Conservation (phyloP, 2,329 filamentous ascomycete genomes). For the Penicillium sp. region DNA sequence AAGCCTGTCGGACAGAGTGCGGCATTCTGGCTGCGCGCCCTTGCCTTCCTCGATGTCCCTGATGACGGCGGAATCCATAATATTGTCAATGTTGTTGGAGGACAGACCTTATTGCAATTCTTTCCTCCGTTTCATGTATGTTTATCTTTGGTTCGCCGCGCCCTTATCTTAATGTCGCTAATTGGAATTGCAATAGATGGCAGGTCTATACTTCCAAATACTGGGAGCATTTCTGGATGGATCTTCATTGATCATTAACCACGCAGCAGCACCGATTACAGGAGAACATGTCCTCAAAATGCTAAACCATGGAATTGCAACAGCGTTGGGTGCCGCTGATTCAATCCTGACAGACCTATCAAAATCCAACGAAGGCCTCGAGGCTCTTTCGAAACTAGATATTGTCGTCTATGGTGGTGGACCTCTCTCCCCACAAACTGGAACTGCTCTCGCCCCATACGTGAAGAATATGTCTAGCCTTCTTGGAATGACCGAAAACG, state of each 20-base stretch:
- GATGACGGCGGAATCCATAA: constrained; percentile 2
- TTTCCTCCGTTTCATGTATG: constrained; percentile 11
- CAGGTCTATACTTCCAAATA: constrained; percentile 1
- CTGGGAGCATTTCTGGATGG: background rate
- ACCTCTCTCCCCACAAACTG: constrained; percentile 9
- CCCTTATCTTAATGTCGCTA: background rate
- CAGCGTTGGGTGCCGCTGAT: constrained; percentile 1
- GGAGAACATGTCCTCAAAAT: constrained; percentile 9
- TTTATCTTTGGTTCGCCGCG: background rate
- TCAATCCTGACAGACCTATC: constrained; percentile 10
- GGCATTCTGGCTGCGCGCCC: constrained; percentile 2
- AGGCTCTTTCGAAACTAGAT: constrained; percentile 13
- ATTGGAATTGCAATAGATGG: background rate
- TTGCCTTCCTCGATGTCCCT: constrained; percentile 1
- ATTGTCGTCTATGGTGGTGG: constrained; percentile 11
- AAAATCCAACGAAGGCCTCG: constrained; percentile 1
- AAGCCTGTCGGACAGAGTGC: constrained; percentile 12
- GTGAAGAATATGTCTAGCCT: constrained; percentile 13
- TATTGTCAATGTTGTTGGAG: background rate
- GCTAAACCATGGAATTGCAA: constrained; percentile 10
- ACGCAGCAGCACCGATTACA: constrained; percentile 12
- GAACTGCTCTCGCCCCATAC: constrained; percentile 2
- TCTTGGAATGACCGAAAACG: constrained; percentile 14
- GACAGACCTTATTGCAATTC: background rate
- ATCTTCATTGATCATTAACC: background rate